Percentiles rank a stretch among this genome's conserved stretches.
Conservation (phyloP, 1,284 basidiomycete species). For the Cryptococcus sp. region DNA sequence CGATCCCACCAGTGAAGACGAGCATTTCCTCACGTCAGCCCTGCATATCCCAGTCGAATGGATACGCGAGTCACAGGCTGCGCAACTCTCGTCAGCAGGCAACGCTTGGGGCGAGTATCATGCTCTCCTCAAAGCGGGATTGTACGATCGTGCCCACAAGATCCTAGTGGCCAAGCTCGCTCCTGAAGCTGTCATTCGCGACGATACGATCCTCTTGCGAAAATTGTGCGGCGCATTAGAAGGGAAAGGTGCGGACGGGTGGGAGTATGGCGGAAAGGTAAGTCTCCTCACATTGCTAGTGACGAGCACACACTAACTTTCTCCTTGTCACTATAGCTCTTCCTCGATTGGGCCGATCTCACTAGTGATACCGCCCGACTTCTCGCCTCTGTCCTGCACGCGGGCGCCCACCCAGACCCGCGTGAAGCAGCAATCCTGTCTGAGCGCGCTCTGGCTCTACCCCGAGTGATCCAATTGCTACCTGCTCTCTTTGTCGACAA, state of each 20-base stretch:
- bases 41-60: constrained; percentile 79
- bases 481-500: constrained; percentile 62
- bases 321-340: constrained; percentile 21
- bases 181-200: constrained; percentile 81
- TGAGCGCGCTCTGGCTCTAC: constrained; percentile 62
- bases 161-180: constrained; percentile 81
- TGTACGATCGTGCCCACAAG: constrained; percentile 74
- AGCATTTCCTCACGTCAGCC: constrained; percentile 71
- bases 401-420: constrained; percentile 47
- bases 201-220: constrained; percentile 72
- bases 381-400: constrained; percentile 31
- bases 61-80: constrained; percentile 78
- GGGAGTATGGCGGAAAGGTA: constrained; percentile 79
- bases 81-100: constrained; percentile 49
- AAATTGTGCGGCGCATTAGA: constrained; percentile 72
- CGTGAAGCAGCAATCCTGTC: constrained; percentile 58
- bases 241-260: constrained; percentile 66
- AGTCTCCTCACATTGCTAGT: constrained; percentile 20
- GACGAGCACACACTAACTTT: not conserved
- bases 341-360: constrained; percentile 46
- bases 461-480: constrained; percentile 67
- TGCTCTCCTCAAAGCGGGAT: constrained; percentile 69
- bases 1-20: constrained; percentile 67
- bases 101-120: constrained; percentile 76
- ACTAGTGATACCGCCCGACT: constrained; percentile 31